Evolutionary conservation across 148 eudicot species (phyloP).

Genomic region (Suaeda aralocaspica): DNA sequence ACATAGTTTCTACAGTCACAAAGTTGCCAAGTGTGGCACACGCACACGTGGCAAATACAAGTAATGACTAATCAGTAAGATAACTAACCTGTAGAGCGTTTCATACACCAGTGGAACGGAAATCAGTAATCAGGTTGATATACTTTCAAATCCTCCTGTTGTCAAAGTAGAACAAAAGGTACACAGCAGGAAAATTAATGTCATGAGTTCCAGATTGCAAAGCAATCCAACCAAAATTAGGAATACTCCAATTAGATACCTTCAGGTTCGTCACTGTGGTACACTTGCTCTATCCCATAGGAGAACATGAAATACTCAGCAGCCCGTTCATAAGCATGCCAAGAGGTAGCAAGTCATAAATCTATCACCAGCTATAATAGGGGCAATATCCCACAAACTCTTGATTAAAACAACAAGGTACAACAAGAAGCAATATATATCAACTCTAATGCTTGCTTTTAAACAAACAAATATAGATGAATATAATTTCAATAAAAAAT

Average conservation of each 20-base stretch:
- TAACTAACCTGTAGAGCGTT: slow-evolving; percentile 76
- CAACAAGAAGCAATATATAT: neutral
- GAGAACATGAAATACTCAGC: slow-evolving; percentile 72
- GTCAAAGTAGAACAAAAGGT: slow-evolving; percentile 21
- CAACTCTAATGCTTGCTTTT: no score
- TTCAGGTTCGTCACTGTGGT: slow-evolving; percentile 70
- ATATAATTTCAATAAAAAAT: no score
- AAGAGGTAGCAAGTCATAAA: slow-evolving; percentile 89
- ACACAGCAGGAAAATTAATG: neutral
- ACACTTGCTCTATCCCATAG: slow-evolving; percentile 69
- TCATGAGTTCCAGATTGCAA: neutral
- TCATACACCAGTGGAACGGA: slow-evolving; percentile 88
- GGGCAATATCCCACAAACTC: slow-evolving; percentile 71
- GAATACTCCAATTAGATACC: slow-evolving; percentile 31
- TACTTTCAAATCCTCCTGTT: slow-evolving; percentile 76
- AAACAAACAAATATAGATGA: no score
- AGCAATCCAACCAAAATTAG: neutral
- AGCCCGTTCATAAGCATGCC: slow-evolving; percentile 99
- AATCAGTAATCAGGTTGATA: slow-evolving; percentile 84
- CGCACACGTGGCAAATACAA: slow-evolving; percentile 6
- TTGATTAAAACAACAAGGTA: slow-evolving; percentile 40
- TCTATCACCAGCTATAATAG: slow-evolving; percentile 73
- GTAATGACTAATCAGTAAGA: neutral
- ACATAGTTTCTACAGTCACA: neutral
- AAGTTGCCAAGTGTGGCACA: neutral